Evolutionary conservation across 2,329 filamentous ascomycete species (phyloP).

Genomic region (Colletotrichum salicis): DNA sequence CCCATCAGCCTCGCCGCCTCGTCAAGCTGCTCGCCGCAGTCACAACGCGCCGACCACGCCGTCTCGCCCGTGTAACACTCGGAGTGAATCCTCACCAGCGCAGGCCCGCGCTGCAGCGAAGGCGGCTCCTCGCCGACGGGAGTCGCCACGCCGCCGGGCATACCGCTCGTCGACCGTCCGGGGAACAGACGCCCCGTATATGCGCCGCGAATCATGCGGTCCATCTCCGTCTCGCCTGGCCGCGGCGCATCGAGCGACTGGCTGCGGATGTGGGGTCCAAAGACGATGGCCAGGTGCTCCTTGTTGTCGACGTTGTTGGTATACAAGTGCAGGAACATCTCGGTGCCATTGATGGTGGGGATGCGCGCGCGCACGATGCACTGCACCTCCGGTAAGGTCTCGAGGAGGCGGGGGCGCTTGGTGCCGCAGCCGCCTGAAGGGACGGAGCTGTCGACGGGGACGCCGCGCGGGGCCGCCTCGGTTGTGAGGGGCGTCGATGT

Average conservation of each 20-base stretch:
- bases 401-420: constrained; percentile 77
- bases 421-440: constrained; percentile 69
- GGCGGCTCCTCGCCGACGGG: constrained; percentile 33
- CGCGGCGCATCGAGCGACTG: constrained; percentile 75
- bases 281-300: constrained; percentile 97
- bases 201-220: constrained; percentile 92
- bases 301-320: constrained; percentile 93
- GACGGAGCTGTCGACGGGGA: constrained; percentile 69
- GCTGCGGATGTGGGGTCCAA: constrained; percentile 85
- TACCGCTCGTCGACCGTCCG: constrained; percentile 80
- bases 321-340: constrained; percentile 98
- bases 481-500: constrained; percentile 60
- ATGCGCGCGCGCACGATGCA: constrained; percentile 96
- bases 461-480: constrained; percentile 56
- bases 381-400: constrained; percentile 83
- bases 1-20: constrained; percentile 96
- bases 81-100: constrained; percentile 93
- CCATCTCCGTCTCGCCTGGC: constrained; percentile 84
- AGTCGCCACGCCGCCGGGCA: constrained; percentile 54
- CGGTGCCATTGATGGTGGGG: constrained; percentile 87
- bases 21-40: constrained; percentile 97
- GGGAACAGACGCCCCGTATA: constrained; percentile 91
- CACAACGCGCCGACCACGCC: constrained; percentile 96
- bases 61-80: constrained; percentile 99
- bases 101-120: constrained; percentile 52